Base-by-base conservation (phyloP, 1,284 basidiomycete species). In the Rhodotorula sp. region DNA sequence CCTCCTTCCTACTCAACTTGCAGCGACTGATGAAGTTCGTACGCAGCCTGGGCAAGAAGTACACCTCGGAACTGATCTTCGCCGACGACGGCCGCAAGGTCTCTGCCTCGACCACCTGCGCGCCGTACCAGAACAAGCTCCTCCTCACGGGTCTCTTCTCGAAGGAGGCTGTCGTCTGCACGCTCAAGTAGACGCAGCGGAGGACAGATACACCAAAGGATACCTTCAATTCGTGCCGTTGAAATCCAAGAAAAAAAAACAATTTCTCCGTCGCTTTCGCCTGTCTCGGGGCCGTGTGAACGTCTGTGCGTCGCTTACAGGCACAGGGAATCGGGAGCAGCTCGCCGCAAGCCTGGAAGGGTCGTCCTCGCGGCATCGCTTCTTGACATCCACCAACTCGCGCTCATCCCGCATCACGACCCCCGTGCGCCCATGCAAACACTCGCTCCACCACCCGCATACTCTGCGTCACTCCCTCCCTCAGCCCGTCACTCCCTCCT, bases 101-200 rank as follows among this genome's bases (percentile, higher is more conserved):
- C 0, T 65, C 69, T 20, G 66, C 60, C 7, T 64, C 67, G 11
- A 72, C 71, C 0, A 68, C 69, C 6, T 74, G 67, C 2, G 70
- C 65, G 15, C 68, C 72, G 8, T 74, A 71, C 50, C 61, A 64
- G 15, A 59, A 67, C 52, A 71, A 75, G 61, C 67, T 76, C 7
- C 68, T 75, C 47, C 37, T 75, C 9, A 75, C 75, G 5, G 75
- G 75, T 64, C 51, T 64, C n/a, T 57, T 46, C 47, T 64, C 63
- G 22, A 30, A 58, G 28, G 40, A 57, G 22, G 63, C 57, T 26
- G 55, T 64, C 1, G 50, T 64, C 13, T 64, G 63, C 55, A 52
- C 46, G 48, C 20, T 64, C 28, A 26, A 48, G 16, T n/a, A 60
- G 46, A 24, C 28, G 58, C 37, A 0, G 5, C 50, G 13, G 28